These are phyloP conservation scores for Xylaria flabelliformis DNA, from an alignment of 495 filamentous ascomycete species.

Conservation along the genomic window DNA sequence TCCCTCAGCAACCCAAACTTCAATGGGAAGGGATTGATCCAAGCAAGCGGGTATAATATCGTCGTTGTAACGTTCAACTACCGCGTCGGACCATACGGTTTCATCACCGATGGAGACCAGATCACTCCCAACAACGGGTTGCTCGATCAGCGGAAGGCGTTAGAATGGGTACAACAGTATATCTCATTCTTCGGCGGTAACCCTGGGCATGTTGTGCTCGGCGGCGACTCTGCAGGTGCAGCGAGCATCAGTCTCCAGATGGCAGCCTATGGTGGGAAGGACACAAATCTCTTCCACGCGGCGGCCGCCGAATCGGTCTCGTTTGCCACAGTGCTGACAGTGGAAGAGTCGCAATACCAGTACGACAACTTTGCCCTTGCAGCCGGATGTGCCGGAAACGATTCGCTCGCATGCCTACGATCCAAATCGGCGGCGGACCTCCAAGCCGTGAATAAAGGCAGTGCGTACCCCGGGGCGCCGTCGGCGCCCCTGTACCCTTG, in stretches of 20 bases:
- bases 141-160: slow-evolving; percentile 69
- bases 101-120: slow-evolving; percentile 37
- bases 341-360: slow-evolving; percentile 66
- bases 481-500: slow-evolving; percentile 63
- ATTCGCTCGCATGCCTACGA: slow-evolving; percentile 65
- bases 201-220: slow-evolving; percentile 64
- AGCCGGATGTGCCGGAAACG: slow-evolving; percentile 55
- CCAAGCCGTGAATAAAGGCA: slow-evolving; percentile 59
- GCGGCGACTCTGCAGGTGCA: slow-evolving; percentile 73
- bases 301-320: slow-evolving; percentile 71
- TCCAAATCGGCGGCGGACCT: slow-evolving; percentile 54
- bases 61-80: slow-evolving; percentile 70
- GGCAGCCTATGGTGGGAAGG: slow-evolving; percentile 45
- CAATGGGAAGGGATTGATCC: slow-evolving; percentile 61
- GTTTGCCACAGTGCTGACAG: slow-evolving; percentile 65
- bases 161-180: slow-evolving; percentile 75
- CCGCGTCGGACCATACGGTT: slow-evolving; percentile 55
- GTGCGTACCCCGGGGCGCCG: slow-evolving; percentile 59
- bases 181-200: slow-evolving; percentile 75
- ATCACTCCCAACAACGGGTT: slow-evolving; percentile 64
- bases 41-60: slow-evolving; percentile 63
- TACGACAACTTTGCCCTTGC: slow-evolving; percentile 67
- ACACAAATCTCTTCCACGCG: slow-evolving; percentile 66
- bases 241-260: slow-evolving; percentile 43
- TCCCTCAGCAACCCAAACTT: slow-evolving; percentile 62